phyloP scores from a whole-genome alignment of 2,329 filamentous ascomycete species.

The Xylariaceae sp. region DNA sequence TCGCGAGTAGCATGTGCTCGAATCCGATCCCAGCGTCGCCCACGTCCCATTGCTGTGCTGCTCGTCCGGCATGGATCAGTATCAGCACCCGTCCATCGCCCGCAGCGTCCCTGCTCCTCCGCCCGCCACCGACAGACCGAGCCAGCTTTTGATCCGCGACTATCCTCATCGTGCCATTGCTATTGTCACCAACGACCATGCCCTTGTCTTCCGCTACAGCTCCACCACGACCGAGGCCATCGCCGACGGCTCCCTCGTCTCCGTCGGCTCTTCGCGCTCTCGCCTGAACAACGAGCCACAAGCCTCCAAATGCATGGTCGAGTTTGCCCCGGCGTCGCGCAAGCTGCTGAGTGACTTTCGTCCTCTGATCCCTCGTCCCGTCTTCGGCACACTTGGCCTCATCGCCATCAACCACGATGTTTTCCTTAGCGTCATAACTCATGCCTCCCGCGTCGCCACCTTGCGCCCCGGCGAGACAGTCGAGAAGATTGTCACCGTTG shows the following conservation, averaged over 20 bases:
- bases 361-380: slow-evolving; percentile 67
- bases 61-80: slow-evolving; percentile 47
- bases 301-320: slow-evolving; percentile 76
- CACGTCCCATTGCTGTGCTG: slow-evolving; percentile 20
- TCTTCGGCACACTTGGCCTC: slow-evolving; percentile 83
- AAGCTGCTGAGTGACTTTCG: slow-evolving; percentile 75
- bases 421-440: slow-evolving; percentile 86
- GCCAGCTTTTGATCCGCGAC: slow-evolving; percentile 81
- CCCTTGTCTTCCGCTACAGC: slow-evolving; percentile 80
- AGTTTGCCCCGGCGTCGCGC: slow-evolving; percentile 67
- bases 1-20: slow-evolving; percentile 26
- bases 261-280: slow-evolving; percentile 46
- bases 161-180: slow-evolving; percentile 85
- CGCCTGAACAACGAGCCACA: slow-evolving; percentile 42
- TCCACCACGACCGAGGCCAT: slow-evolving; percentile 59
- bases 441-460: slow-evolving; percentile 73
- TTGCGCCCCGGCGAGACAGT: slow-evolving; percentile 86
- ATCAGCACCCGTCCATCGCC: slow-evolving; percentile 38
- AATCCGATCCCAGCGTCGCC: slow-evolving; percentile 14
- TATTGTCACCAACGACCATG: slow-evolving; percentile 74
- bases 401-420: slow-evolving; percentile 82
- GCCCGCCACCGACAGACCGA: slow-evolving; percentile 57
- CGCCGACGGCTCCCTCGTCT: slow-evolving; percentile 57
- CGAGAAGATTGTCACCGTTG: slow-evolving; percentile 79
- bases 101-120: slow-evolving; percentile 46